Percentiles rank a stretch among this genome's conserved stretches.
These are phyloP conservation scores for Hypoxylon perforatum DNA, from an alignment of 495 filamentous ascomycete species.

Conservation along the genomic window DNA sequence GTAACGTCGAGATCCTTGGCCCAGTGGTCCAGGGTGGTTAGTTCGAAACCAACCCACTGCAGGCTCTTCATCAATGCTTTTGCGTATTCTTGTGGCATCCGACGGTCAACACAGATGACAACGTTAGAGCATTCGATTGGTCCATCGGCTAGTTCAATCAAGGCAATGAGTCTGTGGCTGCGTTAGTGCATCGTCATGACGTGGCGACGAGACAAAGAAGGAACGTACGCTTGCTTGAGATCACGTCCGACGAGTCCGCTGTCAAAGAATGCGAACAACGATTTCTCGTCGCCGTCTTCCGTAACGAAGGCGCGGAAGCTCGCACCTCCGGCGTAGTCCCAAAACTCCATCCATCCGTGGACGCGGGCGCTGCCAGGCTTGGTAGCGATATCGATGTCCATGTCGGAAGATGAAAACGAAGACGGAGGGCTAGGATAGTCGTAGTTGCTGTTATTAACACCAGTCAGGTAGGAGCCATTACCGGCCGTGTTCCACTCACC, in stretches of 20 bases:
- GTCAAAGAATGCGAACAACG: conserved; percentile 90
- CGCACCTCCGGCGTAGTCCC: conserved; percentile 86
- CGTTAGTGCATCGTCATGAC: conserved; percentile 28
- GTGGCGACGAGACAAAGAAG: conserved; percentile 7
- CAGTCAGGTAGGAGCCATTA: conserved; percentile 79
- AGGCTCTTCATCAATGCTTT: conserved; percentile 79
- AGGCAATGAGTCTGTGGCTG: conserved; percentile 76
- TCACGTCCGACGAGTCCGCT: conserved; percentile 72
- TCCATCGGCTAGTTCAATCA: conserved; percentile 85
- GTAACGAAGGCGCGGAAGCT: conserved; percentile 87
- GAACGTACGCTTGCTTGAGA: conserved; percentile 90
- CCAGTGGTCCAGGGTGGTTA: conserved; percentile 82
- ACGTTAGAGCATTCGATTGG: conserved; percentile 79
- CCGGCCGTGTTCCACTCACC: conserved; percentile 86
- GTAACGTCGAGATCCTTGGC: conserved; percentile 63
- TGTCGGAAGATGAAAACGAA: conserved; percentile 10
- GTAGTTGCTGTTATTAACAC: conserved; percentile 63
- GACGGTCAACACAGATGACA: conserved; percentile 82
- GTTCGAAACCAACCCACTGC: conserved; percentile 91
- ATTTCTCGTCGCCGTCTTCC: conserved; percentile 70
- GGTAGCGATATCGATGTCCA: conserved; percentile 22
- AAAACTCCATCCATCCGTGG: conserved; percentile 76
- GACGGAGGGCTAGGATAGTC: conserved; percentile 46
- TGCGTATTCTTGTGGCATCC: conserved; percentile 65
- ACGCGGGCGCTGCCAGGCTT: conserved; percentile 40